Evolutionary conservation across 179 eudicot species (phyloP).

Genomic region (Pouteria campechiana): DNA sequence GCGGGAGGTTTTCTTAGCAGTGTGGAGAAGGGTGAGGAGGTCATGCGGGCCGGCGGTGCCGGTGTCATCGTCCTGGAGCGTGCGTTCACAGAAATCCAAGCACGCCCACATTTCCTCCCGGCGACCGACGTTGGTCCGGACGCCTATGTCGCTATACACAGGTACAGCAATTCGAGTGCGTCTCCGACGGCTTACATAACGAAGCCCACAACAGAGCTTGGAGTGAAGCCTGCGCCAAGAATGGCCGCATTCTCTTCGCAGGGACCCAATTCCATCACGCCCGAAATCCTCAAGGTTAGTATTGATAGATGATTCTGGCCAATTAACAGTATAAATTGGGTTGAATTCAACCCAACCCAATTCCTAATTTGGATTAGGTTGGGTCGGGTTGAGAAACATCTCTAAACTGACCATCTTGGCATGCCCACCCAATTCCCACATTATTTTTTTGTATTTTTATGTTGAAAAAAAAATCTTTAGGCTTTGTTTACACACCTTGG

Average conservation of each 20-base stretch:
- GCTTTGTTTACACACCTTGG: too few relatives aligned
- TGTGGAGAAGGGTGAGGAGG: conserved; percentile 79
- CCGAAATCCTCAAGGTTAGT: conserved; percentile 26
- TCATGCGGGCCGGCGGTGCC: conserved; percentile 54
- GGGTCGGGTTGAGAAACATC: too few relatives aligned
- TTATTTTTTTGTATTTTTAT: too few relatives aligned
- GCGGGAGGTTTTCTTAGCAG: conserved; percentile 62
- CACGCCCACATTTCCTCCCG: conserved; percentile 81
- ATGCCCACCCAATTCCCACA: too few relatives aligned
- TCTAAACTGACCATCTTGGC: too few relatives aligned
- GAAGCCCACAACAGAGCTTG: conserved; percentile 12
- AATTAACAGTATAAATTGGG: too few relatives aligned
- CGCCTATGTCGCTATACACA: conserved; percentile 36
- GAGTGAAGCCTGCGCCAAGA: conserved; percentile 21
- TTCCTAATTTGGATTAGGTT: too few relatives aligned
- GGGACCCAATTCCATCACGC: conserved; percentile 26
- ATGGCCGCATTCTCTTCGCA: conserved; percentile 27
- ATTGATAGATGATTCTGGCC: background rate
- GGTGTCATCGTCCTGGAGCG: conserved; percentile 60
- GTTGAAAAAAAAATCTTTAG: too few relatives aligned
- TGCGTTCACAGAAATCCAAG: conserved; percentile 56
- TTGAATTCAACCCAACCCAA: too few relatives aligned
- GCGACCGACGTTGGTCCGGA: conserved; percentile 55
- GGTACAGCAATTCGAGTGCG: conserved; percentile 38
- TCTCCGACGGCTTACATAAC: conserved; percentile 50